Conservation (phyloP, 2,329 filamentous ascomycete species). For the Pseudopithomyces maydicus region DNA sequence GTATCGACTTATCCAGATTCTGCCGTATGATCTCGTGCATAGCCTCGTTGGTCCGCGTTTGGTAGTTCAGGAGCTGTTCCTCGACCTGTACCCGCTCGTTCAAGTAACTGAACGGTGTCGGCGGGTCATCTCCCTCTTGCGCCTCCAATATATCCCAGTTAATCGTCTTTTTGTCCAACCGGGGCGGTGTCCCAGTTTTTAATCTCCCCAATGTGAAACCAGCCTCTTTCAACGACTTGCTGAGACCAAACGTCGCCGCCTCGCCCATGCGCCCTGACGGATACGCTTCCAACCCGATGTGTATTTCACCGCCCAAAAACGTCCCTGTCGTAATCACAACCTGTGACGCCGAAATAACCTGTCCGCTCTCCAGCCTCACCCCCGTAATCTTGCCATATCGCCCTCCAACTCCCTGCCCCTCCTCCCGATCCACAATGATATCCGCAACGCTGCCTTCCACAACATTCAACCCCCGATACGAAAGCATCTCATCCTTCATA, state of each 20-base stretch:
- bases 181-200: constrained; percentile 94
- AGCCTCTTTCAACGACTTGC: constrained; percentile 84
- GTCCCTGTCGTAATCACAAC: constrained; percentile 97
- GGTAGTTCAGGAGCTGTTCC: constrained; percentile 83
- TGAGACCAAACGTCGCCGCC: constrained; percentile 88
- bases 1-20: constrained; percentile 94
- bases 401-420: constrained; percentile 46
- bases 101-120: constrained; percentile 88
- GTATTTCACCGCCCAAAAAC: constrained; percentile 93
- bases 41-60: constrained; percentile 82
- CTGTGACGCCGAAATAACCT: constrained; percentile 76
- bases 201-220: constrained; percentile 88
- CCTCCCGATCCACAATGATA: constrained; percentile 73
- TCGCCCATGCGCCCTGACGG: constrained; percentile 93
- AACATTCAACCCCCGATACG: constrained; percentile 79
- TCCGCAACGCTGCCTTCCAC: constrained; percentile 89
- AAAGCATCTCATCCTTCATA: constrained; percentile 84
- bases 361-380: constrained; percentile 83
- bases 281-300: constrained; percentile 84
- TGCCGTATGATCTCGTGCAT: constrained; percentile 83
- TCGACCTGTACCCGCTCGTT: constrained; percentile 78
- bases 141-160: constrained; percentile 73
- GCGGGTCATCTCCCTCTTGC: constrained; percentile 83
- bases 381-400: constrained; percentile 77
- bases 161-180: constrained; percentile 81